phyloP scores from a whole-genome alignment of 306 rosid genomes.

The Arachis hypogaea region DNA sequence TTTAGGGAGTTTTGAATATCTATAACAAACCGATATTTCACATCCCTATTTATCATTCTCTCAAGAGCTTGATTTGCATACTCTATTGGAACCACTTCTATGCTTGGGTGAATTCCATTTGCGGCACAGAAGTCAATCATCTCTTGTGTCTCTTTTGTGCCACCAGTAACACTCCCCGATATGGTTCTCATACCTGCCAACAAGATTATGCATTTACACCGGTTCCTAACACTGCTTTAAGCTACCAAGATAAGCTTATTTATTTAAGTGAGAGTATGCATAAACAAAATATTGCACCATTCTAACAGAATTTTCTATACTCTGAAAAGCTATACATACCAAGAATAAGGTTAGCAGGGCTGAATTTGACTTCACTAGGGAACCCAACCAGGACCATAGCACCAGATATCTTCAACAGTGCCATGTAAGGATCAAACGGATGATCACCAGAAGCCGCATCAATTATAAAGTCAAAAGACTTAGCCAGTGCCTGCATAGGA shows the following conservation, averaged over 20 bases:
- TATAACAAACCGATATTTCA: conserved; percentile 71
- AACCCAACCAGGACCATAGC: conserved; percentile 61
- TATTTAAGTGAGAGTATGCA: not conserved
- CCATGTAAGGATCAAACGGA: conserved; percentile 68
- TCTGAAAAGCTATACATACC: conserved; percentile 42
- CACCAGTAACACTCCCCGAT: conserved; percentile 60
- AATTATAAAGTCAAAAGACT: conserved; percentile 62
- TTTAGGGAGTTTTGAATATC: conserved; percentile 64
- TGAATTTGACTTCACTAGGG: conserved; percentile 67
- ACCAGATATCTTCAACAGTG: conserved; percentile 62
- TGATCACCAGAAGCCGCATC: conserved; percentile 83
- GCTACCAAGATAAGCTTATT: not conserved
- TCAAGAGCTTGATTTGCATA: conserved; percentile 69
- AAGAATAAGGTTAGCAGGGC: conserved; percentile 61
- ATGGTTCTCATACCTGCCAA: conserved; percentile 59
- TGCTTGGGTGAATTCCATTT: conserved; percentile 54
- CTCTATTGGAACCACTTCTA: conserved; percentile 71
- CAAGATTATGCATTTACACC: not conserved
- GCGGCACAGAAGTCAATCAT: conserved; percentile 73
- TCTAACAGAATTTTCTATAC: not conserved
- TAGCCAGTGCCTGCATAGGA: conserved; percentile 52
- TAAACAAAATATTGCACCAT: not conserved
- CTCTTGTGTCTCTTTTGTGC: conserved; percentile 64
- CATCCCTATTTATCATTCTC: conserved; percentile 62
- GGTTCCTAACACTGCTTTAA: not conserved